A percentile compares a stretch with the other conserved stretches of the same genome.
phyloP scores from a whole-genome alignment of 2,329 filamentous ascomycete species.

The Ceratocystis papillata region DNA sequence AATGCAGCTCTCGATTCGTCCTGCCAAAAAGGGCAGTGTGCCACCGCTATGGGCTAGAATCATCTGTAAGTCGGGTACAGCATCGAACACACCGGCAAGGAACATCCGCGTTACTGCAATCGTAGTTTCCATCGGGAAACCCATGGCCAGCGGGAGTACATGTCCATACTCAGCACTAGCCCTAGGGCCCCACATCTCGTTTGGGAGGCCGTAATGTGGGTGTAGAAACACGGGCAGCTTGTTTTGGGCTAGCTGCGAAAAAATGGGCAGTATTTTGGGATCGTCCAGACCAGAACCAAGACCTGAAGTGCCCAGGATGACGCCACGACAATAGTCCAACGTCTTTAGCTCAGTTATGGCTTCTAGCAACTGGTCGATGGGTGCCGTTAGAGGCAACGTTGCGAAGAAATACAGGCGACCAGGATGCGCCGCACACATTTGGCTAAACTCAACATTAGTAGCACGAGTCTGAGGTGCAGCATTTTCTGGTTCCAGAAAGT shows the following conservation, averaged over 20 bases:
- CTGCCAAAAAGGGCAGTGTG: constrained; percentile 78
- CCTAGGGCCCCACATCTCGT: constrained; percentile 65
- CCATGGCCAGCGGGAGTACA: constrained; percentile 72
- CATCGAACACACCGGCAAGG: constrained; percentile 74
- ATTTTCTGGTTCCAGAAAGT: constrained; percentile 56
- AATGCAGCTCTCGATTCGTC: constrained; percentile 78
- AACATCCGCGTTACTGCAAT: constrained; percentile 83
- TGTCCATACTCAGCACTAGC: constrained; percentile 65
- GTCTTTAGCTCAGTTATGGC: constrained; percentile 53
- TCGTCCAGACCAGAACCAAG: constrained; percentile 75
- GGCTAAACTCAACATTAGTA: constrained; percentile 69
- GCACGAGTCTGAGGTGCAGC: constrained; percentile 43
- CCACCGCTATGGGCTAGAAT: constrained; percentile 82
- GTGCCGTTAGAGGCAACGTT: constrained; percentile 64
- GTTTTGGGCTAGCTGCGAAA: constrained; percentile 54
- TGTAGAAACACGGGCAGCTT: constrained; percentile 68
- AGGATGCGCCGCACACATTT: constrained; percentile 54
- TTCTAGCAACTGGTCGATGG: constrained; percentile 47
- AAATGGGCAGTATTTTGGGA: constrained; percentile 57
- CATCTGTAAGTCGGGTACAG: constrained; percentile 56
- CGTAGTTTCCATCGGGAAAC: constrained; percentile 86
- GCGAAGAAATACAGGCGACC: constrained; percentile 74
- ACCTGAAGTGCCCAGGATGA: constrained; percentile 78
- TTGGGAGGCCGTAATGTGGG: constrained; percentile 81
- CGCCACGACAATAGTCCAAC: constrained; percentile 63